Percentiles rank a stretch among this genome's conserved stretches.
These are phyloP conservation scores for Metahyphopichia silvanorum DNA, from an alignment of 805 yeast species.

Conservation along the genomic window DNA sequence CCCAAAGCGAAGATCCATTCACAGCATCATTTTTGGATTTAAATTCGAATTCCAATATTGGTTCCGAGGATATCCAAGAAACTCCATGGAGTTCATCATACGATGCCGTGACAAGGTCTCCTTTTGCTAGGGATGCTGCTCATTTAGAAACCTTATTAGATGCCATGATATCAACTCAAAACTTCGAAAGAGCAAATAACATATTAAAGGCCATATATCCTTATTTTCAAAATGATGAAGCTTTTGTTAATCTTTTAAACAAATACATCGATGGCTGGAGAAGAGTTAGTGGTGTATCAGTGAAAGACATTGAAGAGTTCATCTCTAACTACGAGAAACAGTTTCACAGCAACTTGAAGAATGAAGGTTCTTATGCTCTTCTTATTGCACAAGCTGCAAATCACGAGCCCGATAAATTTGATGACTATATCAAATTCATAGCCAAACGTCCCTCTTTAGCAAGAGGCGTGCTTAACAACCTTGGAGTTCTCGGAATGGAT, in stretches of 20 bases:
- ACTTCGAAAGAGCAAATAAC: constrained; percentile 66
- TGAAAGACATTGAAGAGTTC: constrained; percentile 44
- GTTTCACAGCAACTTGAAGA: constrained; percentile 27
- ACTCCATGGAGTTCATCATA: constrained; percentile 38
- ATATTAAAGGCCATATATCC: constrained; percentile 62
- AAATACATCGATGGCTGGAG: constrained; percentile 51
- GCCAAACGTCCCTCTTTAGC: constrained; percentile 7
- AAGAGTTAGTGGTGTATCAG: constrained; percentile 33
- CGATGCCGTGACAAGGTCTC: constrained; percentile 40
- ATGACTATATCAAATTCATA: constrained; percentile 10
- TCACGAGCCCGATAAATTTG: constrained; percentile 3
- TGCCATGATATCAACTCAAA: constrained; percentile 66
- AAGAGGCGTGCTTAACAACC: constrained; percentile 38
- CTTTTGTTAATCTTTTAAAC: constrained; percentile 66
- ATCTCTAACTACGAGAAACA: constrained; percentile 26
- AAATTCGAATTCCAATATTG: too few relatives aligned
- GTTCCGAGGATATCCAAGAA: constrained; percentile 9
- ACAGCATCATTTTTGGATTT: too few relatives aligned
- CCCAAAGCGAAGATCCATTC: too few relatives aligned
- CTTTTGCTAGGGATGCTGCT: constrained; percentile 53
- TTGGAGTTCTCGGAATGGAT: constrained; percentile 53
- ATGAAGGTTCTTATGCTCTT: constrained; percentile 61
- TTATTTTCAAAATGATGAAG: constrained; percentile 35
- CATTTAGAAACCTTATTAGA: constrained; percentile 77
- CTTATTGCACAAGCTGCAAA: constrained; percentile 41